These are phyloP conservation scores for Mimosa bimucronata DNA, from an alignment of 306 rosid genomes.

Conservation along the genomic window DNA sequence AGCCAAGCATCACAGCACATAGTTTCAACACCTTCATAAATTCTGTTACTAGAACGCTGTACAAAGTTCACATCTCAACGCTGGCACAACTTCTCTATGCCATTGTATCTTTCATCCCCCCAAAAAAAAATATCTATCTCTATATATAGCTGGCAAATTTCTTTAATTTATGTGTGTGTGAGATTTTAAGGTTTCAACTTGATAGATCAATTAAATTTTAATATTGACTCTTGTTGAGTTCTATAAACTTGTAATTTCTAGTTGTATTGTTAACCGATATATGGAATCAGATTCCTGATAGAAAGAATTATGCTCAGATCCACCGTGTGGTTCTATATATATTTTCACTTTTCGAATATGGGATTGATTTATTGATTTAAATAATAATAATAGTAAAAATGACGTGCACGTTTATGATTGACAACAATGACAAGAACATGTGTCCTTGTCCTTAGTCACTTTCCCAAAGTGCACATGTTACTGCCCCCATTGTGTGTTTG, in stretches of 20 bases:
- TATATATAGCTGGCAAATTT: conserved; percentile 3
- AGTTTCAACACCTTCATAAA: conserved; percentile 47
- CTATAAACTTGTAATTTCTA: neutral
- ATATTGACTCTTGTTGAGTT: neutral
- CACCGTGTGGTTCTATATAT: no score
- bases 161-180: neutral
- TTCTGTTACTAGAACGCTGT: conserved; percentile 28
- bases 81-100: conserved; percentile 43
- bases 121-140: neutral
- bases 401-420: conserved; percentile 39
- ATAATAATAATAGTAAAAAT: neutral
- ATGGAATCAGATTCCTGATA: neutral
- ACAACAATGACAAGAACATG: conserved; percentile 48
- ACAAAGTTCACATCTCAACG: conserved; percentile 45
- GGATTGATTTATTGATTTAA: neutral
- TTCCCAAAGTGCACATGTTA: conserved; percentile 60
- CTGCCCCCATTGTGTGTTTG: conserved; percentile 60
- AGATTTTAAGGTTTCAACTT: neutral
- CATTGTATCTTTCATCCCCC: conserved; percentile 34
- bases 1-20: conserved; percentile 46
- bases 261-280: neutral
- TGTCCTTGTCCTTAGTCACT: conserved; percentile 58
- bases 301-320: neutral
- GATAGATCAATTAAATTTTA: neutral
- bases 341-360: neutral